These are phyloP conservation scores for Fusarium irregulare DNA, from an alignment of 2,329 filamentous ascomycete genomes.

Conservation along the genomic window DNA sequence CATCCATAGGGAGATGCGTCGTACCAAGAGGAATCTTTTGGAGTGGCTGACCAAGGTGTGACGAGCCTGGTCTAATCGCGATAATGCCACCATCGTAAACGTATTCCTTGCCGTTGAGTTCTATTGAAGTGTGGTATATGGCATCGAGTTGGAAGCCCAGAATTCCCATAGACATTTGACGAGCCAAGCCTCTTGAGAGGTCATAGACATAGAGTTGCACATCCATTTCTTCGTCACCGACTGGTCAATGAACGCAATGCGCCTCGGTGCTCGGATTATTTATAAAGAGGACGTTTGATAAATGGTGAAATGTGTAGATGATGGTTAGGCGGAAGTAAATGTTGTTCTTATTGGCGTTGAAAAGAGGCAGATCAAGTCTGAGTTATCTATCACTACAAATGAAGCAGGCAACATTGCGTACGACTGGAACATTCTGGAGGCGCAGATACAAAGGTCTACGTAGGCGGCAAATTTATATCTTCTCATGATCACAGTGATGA, in stretches of 20 bases:
- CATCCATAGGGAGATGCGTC: conserved; percentile 81
- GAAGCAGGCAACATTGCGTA: conserved; percentile 44
- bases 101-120: conserved; percentile 87
- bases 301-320: not conserved
- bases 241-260: not conserved
- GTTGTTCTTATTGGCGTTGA: conserved; percentile 3
- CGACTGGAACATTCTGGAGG: conserved; percentile 45
- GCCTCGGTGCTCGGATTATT: not conserved
- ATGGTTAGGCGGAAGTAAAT: not conserved
- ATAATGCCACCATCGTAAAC: conserved; percentile 91
- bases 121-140: conserved; percentile 93
- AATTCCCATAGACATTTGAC: conserved; percentile 64
- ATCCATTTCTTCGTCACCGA: conserved; percentile 65
- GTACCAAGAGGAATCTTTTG: conserved; percentile 78
- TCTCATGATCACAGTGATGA: not conserved
- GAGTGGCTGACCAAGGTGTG: conserved; percentile 87
- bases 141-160: conserved; percentile 80
- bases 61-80: conserved; percentile 80
- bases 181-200: conserved; percentile 71
- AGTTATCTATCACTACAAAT: not conserved
- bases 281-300: not conserved
- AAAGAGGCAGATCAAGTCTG: not conserved
- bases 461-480: not conserved
- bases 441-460: conserved; percentile 23
- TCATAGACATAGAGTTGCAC: conserved; percentile 84